phyloP scores from a whole-genome alignment of 2,329 filamentous ascomycete species.

The Meredithiella fracta region DNA sequence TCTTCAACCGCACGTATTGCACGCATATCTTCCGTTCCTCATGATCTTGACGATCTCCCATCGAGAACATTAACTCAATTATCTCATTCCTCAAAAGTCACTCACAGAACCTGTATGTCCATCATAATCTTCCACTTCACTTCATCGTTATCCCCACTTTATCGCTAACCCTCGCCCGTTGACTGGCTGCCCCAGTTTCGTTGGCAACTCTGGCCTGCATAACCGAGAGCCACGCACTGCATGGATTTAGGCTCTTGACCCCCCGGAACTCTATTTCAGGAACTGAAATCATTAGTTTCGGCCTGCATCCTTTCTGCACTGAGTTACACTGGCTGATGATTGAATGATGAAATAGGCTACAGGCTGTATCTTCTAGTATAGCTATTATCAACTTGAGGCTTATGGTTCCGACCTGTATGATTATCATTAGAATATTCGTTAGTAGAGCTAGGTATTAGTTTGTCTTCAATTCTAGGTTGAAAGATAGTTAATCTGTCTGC shows the following conservation, averaged over 20 bases:
- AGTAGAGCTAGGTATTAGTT: no score
- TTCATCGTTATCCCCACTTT: neutral
- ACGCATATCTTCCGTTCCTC: no score
- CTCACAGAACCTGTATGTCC: no score
- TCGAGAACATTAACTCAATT: no score
- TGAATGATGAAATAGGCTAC: neutral
- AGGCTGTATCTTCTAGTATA: neutral
- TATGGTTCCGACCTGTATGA: no score
- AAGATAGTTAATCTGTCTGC: no score
- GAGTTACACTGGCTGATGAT: neutral
- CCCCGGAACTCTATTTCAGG: neutral
- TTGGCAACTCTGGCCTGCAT: neutral
- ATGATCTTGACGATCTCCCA: no score
- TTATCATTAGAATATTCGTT: no score
- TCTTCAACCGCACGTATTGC: no score
- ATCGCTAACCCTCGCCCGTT: neutral
- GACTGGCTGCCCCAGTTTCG: neutral
- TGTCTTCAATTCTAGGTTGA: no score
- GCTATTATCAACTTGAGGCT: neutral
- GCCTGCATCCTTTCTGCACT: neutral
- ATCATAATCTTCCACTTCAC: neutral
- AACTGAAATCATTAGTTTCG: neutral
- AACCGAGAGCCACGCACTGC: conserved; percentile 2
- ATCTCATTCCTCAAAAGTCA: no score
- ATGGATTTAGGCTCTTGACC: neutral